These are phyloP conservation scores for Stropharia rugosoannulata DNA, from an alignment of 768 basidiomycete genomes.

Conservation along the genomic window DNA sequence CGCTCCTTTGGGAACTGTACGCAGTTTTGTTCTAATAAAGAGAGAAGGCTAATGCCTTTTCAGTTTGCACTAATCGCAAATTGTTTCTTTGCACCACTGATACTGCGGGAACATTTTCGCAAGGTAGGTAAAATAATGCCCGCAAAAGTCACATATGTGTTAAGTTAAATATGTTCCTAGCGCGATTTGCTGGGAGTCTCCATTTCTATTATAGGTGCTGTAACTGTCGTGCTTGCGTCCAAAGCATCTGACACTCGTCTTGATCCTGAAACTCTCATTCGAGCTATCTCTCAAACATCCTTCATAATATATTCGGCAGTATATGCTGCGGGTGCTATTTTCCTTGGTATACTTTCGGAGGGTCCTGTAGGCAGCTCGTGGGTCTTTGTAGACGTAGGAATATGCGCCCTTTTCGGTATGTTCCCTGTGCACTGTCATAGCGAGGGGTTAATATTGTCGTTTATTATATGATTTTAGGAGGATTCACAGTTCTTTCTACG, in stretches of 20 bases:
- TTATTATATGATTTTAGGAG: slow-evolving; percentile 45
- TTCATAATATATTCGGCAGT: slow-evolving; percentile 77
- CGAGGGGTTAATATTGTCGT: background rate
- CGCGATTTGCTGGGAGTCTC: slow-evolving; percentile 76
- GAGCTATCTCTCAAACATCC: slow-evolving; percentile 65
- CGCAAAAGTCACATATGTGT: background rate
- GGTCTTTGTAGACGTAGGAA: slow-evolving; percentile 84
- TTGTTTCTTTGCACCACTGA: slow-evolving; percentile 87
- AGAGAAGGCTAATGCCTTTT: slow-evolving; percentile 2
- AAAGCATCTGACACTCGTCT: slow-evolving; percentile 70
- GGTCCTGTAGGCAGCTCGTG: slow-evolving; percentile 57
- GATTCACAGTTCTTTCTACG: slow-evolving; percentile 91
- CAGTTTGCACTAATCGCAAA: slow-evolving; percentile 94
- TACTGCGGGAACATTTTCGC: slow-evolving; percentile 82
- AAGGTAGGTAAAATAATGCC: slow-evolving; percentile 42
- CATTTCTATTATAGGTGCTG: slow-evolving; percentile 84
- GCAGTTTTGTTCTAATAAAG: slow-evolving; percentile 22
- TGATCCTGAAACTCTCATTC: slow-evolving; percentile 63
- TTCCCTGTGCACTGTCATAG: background rate
- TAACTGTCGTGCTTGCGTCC: slow-evolving; percentile 87
- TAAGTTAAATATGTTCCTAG: slow-evolving; percentile 35
- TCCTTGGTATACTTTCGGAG: slow-evolving; percentile 69
- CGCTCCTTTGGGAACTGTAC: slow-evolving; percentile 92
- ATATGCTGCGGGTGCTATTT: slow-evolving; percentile 54
- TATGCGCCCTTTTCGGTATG: slow-evolving; percentile 84